Conservation (phyloP, 306 rosid species). For the Luffa aegyptiaca region DNA sequence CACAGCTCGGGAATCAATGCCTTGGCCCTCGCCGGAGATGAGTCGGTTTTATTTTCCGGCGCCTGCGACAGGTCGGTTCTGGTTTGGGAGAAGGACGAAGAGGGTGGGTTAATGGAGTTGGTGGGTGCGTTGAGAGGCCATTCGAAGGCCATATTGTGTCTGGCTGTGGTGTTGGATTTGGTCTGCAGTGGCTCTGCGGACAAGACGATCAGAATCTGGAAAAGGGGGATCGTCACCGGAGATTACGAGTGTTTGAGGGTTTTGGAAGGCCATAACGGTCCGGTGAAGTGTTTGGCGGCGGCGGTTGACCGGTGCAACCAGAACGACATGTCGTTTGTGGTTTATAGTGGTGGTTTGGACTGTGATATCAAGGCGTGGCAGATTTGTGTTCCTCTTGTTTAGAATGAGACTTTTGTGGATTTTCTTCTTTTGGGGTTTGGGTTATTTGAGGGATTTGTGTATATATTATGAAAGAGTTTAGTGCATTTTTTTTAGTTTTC, state of each 20-base stretch:
- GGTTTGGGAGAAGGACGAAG: conserved; percentile 47
- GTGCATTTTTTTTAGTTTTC: neutral
- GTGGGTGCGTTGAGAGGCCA: conserved; percentile 75
- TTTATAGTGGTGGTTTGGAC: conserved; percentile 81
- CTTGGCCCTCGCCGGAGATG: conserved; percentile 50
- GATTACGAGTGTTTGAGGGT: conserved; percentile 53
- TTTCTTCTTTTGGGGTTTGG: neutral
- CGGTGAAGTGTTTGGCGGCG: conserved; percentile 64
- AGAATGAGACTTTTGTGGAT: neutral
- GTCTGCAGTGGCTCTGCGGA: conserved; percentile 90
- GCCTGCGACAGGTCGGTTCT: conserved; percentile 75
- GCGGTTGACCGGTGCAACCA: conserved; percentile 17
- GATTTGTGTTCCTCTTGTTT: conserved; percentile 34
- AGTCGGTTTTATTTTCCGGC: conserved; percentile 58
- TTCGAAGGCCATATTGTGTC: conserved; percentile 53
- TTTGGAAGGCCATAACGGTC: conserved; percentile 69
- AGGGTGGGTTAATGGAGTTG: conserved; percentile 28
- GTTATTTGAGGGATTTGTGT: neutral
- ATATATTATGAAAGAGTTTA: neutral
- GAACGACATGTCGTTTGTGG: conserved; percentile 18
- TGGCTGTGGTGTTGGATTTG: conserved; percentile 46
- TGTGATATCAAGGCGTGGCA: conserved; percentile 68
- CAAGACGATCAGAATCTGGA: conserved; percentile 69
- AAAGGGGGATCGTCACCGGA: conserved; percentile 24
- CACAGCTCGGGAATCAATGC: conserved; percentile 81